Conservation (phyloP, 1,139 yeast genomes). For the Blastobotrys serpentis region DNA sequence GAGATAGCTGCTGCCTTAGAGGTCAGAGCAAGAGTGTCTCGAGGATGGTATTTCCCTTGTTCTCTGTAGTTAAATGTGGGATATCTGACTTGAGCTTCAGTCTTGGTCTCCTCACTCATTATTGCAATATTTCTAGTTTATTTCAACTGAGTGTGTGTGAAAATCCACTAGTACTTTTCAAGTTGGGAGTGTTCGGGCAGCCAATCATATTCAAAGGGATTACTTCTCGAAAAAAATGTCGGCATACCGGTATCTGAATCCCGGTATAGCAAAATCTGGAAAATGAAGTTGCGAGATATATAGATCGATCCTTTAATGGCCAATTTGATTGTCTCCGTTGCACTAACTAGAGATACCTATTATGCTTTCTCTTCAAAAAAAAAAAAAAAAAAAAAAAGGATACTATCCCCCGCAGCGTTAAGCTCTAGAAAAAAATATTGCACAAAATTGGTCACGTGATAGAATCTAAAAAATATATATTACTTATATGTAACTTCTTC, state of each 20-base stretch:
- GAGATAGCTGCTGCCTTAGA: slow-evolving; percentile 44
- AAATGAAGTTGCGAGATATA: not conserved
- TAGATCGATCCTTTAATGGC: no score
- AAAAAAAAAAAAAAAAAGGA: no score
- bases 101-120: slow-evolving; percentile 8
- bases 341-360: no score
- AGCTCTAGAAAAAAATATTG: no score
- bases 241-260: not conserved
- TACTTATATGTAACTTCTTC: no score
- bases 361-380: no score
- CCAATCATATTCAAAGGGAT: slow-evolving; percentile 1
- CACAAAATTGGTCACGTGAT: no score
- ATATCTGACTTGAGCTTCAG: slow-evolving; percentile 14
- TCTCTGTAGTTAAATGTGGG: slow-evolving; percentile 19
- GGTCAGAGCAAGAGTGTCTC: slow-evolving; percentile 47
- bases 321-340: no score
- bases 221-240: not conserved
- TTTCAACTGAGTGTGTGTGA: not conserved
- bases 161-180: not conserved
- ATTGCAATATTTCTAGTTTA: not conserved
- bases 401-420: no score
- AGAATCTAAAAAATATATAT: no score
- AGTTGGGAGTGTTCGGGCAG: not conserved
- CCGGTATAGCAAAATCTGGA: no score
- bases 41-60: slow-evolving; percentile 38